phyloP scores from a whole-genome alignment of 1,284 basidiomycete species.

The Puccinia brachypodii region DNA sequence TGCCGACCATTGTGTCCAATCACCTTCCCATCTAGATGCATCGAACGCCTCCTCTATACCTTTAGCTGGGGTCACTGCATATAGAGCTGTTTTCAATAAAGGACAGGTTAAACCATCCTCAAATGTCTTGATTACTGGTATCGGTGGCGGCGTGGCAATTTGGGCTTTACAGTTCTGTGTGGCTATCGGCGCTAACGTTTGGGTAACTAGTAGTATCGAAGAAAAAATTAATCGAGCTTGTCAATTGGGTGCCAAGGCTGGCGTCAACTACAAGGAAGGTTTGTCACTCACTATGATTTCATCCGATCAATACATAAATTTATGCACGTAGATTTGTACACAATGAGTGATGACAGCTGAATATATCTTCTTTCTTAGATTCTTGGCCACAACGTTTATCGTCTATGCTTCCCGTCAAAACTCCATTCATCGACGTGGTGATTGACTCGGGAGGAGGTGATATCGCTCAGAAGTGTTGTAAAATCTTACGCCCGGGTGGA shows the following conservation, averaged over 20 bases:
- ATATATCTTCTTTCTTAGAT: neutral
- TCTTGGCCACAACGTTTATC: slow-evolving; percentile 6
- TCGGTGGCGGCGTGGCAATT: slow-evolving; percentile 39
- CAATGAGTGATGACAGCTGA: no score
- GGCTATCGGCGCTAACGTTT: slow-evolving; percentile 33
- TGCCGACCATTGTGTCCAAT: slow-evolving; percentile 2
- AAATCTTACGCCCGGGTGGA: slow-evolving; percentile 26
- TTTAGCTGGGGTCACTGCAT: slow-evolving; percentile 42
- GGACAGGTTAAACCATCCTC: neutral
- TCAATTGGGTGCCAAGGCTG: slow-evolving; percentile 37
- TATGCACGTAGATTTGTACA: no score
- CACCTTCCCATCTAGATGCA: neutral
- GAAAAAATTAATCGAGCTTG: slow-evolving; percentile 21
- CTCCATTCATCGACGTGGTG: slow-evolving; percentile 20
- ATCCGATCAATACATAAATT: neutral
- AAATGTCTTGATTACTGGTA: slow-evolving; percentile 30
- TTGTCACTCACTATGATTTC: neutral
- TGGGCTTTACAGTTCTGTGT: slow-evolving; percentile 35
- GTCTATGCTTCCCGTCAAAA: slow-evolving; percentile 19
- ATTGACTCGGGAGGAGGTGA: slow-evolving; percentile 42
- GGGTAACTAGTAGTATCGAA: slow-evolving; percentile 33
- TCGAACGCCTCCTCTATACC: slow-evolving; percentile 3
- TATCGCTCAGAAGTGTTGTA: slow-evolving; percentile 23
- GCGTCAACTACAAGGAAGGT: slow-evolving; percentile 37
- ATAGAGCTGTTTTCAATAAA: slow-evolving; percentile 18